These are phyloP conservation scores for Oryza glumipatula DNA, from an alignment of 176 grass and related monocot species.

Conservation along the genomic window DNA sequence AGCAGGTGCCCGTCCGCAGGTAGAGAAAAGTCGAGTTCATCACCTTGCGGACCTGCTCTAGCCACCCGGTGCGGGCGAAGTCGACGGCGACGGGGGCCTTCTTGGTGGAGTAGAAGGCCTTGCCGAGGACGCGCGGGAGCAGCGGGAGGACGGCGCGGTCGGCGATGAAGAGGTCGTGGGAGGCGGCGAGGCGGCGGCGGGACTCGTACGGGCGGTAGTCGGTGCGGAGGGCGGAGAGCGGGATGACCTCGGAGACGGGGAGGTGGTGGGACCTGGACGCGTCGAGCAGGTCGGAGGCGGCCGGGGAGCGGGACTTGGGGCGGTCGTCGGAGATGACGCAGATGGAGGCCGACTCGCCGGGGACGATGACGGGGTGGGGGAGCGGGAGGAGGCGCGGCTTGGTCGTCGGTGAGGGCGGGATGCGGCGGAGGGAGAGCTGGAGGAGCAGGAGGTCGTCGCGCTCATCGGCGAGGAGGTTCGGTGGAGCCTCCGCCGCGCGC, in stretches of 20 bases:
- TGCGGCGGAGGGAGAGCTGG: constrained; percentile 53
- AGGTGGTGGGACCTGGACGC: constrained; percentile 52
- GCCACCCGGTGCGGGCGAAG: constrained; percentile 72
- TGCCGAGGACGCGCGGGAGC: constrained; percentile 80
- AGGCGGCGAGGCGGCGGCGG: constrained; percentile 67
- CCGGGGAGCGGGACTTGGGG: constrained; percentile 33
- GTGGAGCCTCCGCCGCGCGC: constrained; percentile 31
- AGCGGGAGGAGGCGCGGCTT: constrained; percentile 58
- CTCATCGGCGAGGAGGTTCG: constrained; percentile 65
- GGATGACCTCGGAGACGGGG: constrained; percentile 64
- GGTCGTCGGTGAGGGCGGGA: constrained; percentile 40
- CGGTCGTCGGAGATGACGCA: constrained; percentile 75
- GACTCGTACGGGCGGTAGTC: constrained; percentile 82
- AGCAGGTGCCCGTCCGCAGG: constrained; percentile 63
- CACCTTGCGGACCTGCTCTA: constrained; percentile 66
- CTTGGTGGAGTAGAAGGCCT: constrained; percentile 80
- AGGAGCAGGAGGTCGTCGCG: constrained; percentile 65
- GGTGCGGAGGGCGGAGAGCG: constrained; percentile 64
- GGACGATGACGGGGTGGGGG: constrained; percentile 54
- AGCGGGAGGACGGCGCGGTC: constrained; percentile 79
- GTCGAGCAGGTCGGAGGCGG: constrained; percentile 48
- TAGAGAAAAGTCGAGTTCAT: constrained; percentile 69
- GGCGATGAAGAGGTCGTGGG: constrained; percentile 86
- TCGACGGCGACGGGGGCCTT: constrained; percentile 64
- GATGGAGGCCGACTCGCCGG: constrained; percentile 44